These are phyloP conservation scores for Calonectria fujianensis DNA, from an alignment of 2,329 filamentous ascomycete species.

Conservation along the genomic window DNA sequence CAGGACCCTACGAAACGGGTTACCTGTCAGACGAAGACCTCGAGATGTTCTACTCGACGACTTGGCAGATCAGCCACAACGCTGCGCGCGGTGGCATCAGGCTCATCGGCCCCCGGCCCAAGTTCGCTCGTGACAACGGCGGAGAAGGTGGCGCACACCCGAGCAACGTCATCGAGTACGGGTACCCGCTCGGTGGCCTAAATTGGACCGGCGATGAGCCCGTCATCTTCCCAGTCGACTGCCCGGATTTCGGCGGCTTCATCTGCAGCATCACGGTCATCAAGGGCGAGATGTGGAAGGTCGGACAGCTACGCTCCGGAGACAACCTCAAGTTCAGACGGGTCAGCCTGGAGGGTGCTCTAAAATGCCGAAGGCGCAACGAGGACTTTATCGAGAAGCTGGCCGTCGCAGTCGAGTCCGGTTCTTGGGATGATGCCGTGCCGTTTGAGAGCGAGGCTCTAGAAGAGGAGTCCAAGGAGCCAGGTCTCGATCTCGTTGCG, in stretches of 20 bases:
- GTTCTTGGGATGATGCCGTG: slow-evolving; percentile 30
- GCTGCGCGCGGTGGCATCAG: slow-evolving; percentile 76
- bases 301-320: slow-evolving; percentile 60
- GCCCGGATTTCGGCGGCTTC: slow-evolving; percentile 59
- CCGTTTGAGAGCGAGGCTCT: slow-evolving; percentile 28
- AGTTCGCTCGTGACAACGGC: slow-evolving; percentile 75
- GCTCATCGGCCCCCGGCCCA: slow-evolving; percentile 74
- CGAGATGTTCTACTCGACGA: slow-evolving; percentile 73
- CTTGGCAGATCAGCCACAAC: slow-evolving; percentile 78
- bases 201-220: slow-evolving; percentile 61
- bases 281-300: slow-evolving; percentile 60
- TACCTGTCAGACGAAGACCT: slow-evolving; percentile 67
- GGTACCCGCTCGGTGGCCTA: slow-evolving; percentile 66
- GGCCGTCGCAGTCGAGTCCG: neutral
- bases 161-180: slow-evolving; percentile 63
- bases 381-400: slow-evolving; percentile 35
- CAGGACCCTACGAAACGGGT: slow-evolving; percentile 58
- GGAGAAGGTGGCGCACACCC: slow-evolving; percentile 79
- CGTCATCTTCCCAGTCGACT: slow-evolving; percentile 59
- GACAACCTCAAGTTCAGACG: slow-evolving; percentile 45
- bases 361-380: slow-evolving; percentile 29
- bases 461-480: slow-evolving; percentile 27
- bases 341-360: slow-evolving; percentile 64
- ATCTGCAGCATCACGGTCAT: slow-evolving; percentile 56
- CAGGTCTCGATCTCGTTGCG: slow-evolving; percentile 30